phyloP scores from a whole-genome alignment of 345 rosid genomes.

The Orychophragmus violaceus region DNA sequence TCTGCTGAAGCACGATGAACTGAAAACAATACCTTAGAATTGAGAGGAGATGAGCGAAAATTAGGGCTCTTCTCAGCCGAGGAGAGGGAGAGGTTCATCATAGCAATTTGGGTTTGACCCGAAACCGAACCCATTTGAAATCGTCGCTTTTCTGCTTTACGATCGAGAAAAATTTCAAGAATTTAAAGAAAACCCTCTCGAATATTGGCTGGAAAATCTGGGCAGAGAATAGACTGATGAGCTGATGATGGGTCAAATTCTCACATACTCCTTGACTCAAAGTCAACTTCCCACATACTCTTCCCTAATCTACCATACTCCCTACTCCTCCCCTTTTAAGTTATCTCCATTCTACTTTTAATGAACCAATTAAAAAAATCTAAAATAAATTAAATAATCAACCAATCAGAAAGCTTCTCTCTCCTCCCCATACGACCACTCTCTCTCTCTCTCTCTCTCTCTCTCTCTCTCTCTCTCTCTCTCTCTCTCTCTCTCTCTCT shows the following conservation, averaged over 20 bases:
- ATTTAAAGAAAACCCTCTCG: not conserved
- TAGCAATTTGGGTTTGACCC: constrained; percentile 28
- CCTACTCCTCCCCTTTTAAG: no score
- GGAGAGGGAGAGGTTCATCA: constrained; percentile 28
- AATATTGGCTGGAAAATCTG: not conserved
- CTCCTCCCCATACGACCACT: no score
- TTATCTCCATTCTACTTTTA: no score
- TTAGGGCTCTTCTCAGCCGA: constrained; percentile 23
- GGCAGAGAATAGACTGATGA: not conserved
- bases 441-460: no score
- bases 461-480: no score
- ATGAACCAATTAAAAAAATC: no score
- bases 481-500: no score
- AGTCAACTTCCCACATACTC: no score
- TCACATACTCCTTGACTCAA: not conserved
- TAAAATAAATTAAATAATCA: no score
- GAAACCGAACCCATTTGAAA: constrained; percentile 30
- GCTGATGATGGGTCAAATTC: constrained; percentile 6
- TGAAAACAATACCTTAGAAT: constrained; percentile 33
- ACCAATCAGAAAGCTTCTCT: no score
- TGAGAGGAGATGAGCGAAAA: constrained; percentile 22
- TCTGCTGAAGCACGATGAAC: not conserved
- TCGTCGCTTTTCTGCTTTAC: not conserved
- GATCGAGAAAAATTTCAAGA: not conserved
- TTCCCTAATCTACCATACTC: no score